Conservation (phyloP, 192 early-diverging fungal genomes). For the Backusella australiensis region DNA sequence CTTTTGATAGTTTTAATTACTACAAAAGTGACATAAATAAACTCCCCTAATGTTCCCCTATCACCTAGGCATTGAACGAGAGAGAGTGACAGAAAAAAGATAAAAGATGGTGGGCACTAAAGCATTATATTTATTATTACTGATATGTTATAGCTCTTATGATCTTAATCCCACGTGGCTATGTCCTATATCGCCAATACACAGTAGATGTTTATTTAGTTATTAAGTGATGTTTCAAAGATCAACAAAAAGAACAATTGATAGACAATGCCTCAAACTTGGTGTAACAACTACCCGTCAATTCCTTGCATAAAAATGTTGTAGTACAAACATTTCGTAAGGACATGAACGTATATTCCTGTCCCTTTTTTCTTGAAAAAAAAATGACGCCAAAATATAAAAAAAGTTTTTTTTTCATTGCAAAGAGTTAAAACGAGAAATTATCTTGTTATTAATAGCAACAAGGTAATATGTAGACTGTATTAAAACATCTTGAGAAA, state of each 20-base stretch:
- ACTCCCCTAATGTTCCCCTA: not conserved
- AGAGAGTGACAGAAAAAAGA: not conserved
- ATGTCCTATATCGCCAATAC: not conserved
- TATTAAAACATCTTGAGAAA: not conserved
- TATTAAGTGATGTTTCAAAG: not conserved
- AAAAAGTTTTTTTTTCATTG: not conserved
- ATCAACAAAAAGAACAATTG: not conserved
- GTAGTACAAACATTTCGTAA: not conserved
- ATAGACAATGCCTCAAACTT: not conserved
- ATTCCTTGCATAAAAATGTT: not conserved
- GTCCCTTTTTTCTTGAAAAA: not conserved
- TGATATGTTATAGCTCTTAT: not conserved
- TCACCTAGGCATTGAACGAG: not conserved
- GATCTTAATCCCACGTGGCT: not conserved
- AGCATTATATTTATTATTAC: not conserved
- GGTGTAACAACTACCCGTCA: not conserved
- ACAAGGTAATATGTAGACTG: not conserved
- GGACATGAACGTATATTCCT: not conserved
- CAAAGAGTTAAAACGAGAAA: not conserved
- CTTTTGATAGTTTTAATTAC: not conserved
- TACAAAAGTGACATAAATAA: not conserved
- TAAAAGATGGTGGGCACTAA: not conserved
- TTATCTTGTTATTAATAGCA: not conserved
- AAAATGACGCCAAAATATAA: not conserved
- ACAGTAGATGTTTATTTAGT: not conserved